These are phyloP conservation scores for Trematosphaeria pertusa DNA, from an alignment of 2,329 filamentous ascomycete species.

Conservation along the genomic window DNA sequence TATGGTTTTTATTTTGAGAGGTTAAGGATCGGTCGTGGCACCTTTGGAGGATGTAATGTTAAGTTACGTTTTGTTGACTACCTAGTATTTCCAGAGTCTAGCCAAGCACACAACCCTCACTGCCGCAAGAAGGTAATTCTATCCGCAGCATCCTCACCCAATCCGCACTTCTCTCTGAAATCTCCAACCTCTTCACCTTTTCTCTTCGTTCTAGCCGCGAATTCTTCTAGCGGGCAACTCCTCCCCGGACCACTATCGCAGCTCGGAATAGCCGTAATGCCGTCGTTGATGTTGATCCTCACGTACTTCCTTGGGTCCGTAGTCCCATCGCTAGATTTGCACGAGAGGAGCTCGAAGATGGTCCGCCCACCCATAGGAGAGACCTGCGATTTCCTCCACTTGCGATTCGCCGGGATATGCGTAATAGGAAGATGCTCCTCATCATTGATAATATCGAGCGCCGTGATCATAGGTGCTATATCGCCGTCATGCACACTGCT, in stretches of 20 bases:
- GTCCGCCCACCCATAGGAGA: slow-evolving; percentile 65
- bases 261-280: slow-evolving; percentile 57
- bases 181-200: slow-evolving; percentile 54
- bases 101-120: no score
- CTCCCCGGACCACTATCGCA: slow-evolving; percentile 56
- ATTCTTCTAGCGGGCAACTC: slow-evolving; percentile 57
- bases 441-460: slow-evolving; percentile 58
- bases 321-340: slow-evolving; percentile 8
- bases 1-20: no score
- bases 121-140: slow-evolving; percentile 61
- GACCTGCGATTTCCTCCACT: slow-evolving; percentile 63
- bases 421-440: slow-evolving; percentile 55
- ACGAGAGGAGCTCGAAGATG: slow-evolving; percentile 61
- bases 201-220: slow-evolving; percentile 49
- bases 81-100: no score
- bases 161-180: slow-evolving; percentile 58
- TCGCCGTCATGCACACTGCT: slow-evolving; percentile 64
- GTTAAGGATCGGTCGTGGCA: no score
- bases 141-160: slow-evolving; percentile 49
- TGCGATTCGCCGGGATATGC: slow-evolving; percentile 52
- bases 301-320: slow-evolving; percentile 46
- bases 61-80: no score
- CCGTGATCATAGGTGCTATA: slow-evolving; percentile 62
- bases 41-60: no score
- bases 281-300: slow-evolving; percentile 65